Evolutionary conservation across 257 asterid genomes (phyloP).

Genomic region (Prunella vulgaris): DNA sequence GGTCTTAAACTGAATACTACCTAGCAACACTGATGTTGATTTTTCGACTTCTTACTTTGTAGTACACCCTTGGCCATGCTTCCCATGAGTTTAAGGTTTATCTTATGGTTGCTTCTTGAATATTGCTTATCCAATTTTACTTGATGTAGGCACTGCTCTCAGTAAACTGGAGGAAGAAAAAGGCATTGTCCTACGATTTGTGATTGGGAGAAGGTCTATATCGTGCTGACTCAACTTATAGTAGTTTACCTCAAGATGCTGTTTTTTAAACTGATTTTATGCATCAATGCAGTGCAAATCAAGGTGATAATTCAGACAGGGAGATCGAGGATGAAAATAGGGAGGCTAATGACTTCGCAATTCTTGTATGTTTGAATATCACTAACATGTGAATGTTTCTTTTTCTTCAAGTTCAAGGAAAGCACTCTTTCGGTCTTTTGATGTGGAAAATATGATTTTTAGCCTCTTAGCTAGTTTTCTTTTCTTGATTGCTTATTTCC

Average conservation of each 20-base stretch:
- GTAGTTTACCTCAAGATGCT: constrained; percentile 20
- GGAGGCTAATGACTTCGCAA: constrained; percentile 60
- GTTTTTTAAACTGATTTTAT: constrained; percentile 35
- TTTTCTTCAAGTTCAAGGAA: background rate
- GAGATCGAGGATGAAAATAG: constrained; percentile 65
- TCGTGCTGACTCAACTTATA: constrained; percentile 21
- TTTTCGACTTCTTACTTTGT: background rate
- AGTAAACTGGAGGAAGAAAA: constrained; percentile 63
- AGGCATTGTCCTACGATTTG: constrained; percentile 75
- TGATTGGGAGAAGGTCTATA: constrained; percentile 79
- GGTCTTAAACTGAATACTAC: background rate
- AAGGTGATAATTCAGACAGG: constrained; percentile 60
- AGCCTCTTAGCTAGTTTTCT: constrained; percentile 1
- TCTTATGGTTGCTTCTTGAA: constrained; percentile 7
- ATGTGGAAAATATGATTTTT: background rate
- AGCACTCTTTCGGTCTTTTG: background rate
- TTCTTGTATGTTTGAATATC: constrained; percentile 60
- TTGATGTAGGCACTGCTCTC: constrained; percentile 53
- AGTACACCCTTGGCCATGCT: background rate
- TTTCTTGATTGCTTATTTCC: background rate
- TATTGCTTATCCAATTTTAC: constrained; percentile 19
- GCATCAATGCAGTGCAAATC: constrained; percentile 58
- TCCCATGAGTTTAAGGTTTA: background rate
- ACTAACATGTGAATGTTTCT: background rate
- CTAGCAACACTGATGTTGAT: background rate